Conservation (phyloP, 1,284 basidiomycete species). For the Coniophora puteana region DNA sequence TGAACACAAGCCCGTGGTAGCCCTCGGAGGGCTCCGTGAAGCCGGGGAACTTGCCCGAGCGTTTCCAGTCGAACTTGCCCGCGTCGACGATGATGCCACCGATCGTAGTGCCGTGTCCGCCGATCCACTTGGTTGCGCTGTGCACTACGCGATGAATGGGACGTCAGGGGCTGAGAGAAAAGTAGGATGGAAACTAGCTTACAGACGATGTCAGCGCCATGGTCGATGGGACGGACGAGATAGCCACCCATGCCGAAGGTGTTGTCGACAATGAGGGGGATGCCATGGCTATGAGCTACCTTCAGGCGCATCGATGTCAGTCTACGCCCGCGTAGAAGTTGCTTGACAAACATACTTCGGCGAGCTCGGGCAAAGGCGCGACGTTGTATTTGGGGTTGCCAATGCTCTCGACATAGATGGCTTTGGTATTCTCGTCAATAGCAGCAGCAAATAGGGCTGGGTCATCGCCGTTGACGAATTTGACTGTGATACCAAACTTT, state of each 20-base stretch:
- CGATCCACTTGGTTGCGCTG: constrained; percentile 91
- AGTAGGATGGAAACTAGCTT: constrained; percentile 12
- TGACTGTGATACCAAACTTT: constrained; percentile 74
- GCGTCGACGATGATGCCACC: constrained; percentile 81
- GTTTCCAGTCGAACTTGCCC: constrained; percentile 86
- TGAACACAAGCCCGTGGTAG: constrained; percentile 78
- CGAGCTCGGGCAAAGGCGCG: constrained; percentile 67
- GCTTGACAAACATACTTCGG: constrained; percentile 46
- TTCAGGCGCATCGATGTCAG: constrained; percentile 13
- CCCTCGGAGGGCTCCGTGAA: constrained; percentile 83
- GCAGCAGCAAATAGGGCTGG: constrained; percentile 68
- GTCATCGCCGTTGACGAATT: constrained; percentile 65
- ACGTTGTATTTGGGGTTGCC: constrained; percentile 84
- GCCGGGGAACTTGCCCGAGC: constrained; percentile 73
- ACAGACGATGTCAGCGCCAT: constrained; percentile 82
- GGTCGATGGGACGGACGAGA: constrained; percentile 62
- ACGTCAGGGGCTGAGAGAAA: background rate
- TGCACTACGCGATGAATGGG: constrained; percentile 45
- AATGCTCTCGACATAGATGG: constrained; percentile 80
- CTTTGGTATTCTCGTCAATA: constrained; percentile 77
- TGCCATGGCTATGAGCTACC: constrained; percentile 69
- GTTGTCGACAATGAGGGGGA: constrained; percentile 87
- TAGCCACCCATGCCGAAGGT: constrained; percentile 82
- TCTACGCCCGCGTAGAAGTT: background rate
- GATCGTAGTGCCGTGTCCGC: constrained; percentile 87